These are phyloP conservation scores for Articulospora tetracladia DNA, from an alignment of 495 filamentous ascomycete species.

Conservation along the genomic window DNA sequence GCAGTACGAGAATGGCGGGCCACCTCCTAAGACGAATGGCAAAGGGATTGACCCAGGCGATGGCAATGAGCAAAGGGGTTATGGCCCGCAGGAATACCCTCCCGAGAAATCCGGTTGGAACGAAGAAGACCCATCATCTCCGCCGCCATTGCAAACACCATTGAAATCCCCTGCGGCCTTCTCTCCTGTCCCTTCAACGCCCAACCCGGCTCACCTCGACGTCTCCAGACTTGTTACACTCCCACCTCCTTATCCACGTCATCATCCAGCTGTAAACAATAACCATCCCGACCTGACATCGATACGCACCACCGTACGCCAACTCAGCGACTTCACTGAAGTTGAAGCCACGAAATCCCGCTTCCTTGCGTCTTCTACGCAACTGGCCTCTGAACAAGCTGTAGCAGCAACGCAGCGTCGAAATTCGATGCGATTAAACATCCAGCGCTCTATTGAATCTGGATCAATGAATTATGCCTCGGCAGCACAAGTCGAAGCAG, in stretches of 20 bases:
- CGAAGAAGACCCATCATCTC: conserved; percentile 42
- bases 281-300: conserved; percentile 83
- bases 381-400: conserved; percentile 39
- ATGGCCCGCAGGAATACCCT: conserved; percentile 69
- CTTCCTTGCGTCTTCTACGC: conserved; percentile 43
- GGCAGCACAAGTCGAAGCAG: conserved; percentile 67
- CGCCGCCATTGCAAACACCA: conserved; percentile 29
- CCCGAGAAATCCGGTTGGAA: conserved; percentile 82
- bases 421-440: conserved; percentile 48
- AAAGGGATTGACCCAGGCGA: background rate
- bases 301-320: conserved; percentile 70
- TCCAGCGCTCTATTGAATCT: conserved; percentile 68
- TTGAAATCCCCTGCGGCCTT: conserved; percentile 19
- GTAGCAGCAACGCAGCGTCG: conserved; percentile 38
- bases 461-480: conserved; percentile 76
- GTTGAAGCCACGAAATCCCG: conserved; percentile 62
- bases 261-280: conserved; percentile 94
- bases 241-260: conserved; percentile 87
- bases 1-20: conserved; percentile 39
- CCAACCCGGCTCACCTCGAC: conserved; percentile 58
- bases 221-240: conserved; percentile 90
- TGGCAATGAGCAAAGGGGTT: conserved; percentile 33
- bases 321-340: conserved; percentile 70
- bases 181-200: conserved; percentile 29
- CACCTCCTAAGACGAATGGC: background rate